Percentiles rank a stretch among this genome's conserved stretches.
These are phyloP conservation scores for Aureobasidium melanogenum DNA, from an alignment of 2,329 filamentous ascomycete species.

Conservation along the genomic window DNA sequence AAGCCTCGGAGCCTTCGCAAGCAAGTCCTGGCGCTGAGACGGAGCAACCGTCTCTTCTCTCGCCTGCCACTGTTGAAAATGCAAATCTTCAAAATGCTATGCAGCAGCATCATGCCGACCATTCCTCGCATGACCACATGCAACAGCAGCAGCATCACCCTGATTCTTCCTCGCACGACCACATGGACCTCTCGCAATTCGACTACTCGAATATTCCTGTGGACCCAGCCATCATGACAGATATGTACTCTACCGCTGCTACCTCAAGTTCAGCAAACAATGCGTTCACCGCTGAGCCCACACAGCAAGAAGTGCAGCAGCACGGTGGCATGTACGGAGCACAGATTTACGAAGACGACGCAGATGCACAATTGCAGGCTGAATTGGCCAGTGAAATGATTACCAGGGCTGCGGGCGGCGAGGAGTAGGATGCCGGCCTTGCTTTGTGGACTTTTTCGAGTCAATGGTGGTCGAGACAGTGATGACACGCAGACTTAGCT, in stretches of 20 bases:
- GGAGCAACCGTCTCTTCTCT: background rate
- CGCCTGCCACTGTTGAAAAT: background rate
- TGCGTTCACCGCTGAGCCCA: background rate
- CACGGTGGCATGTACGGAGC: conserved; percentile 11
- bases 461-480: no score
- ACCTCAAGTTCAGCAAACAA: background rate
- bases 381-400: conserved; percentile 10
- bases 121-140: background rate
- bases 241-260: background rate
- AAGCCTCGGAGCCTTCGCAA: conserved; percentile 22
- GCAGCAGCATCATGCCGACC: background rate
- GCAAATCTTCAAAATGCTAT: conserved; percentile 8
- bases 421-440: background rate
- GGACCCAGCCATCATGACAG: background rate
- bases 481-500: background rate
- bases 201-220: background rate
- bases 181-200: background rate
- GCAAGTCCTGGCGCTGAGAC: conserved; percentile 11
- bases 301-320: background rate
- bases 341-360: conserved; percentile 12
- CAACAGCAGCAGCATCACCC: background rate
- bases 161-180: background rate
- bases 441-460: background rate
- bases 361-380: conserved; percentile 18
- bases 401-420: background rate